A percentile compares a stretch with the other conserved stretches of the same genome.
Evolutionary conservation across 306 rosid species (phyloP).

Genomic region (Cajanus cajan): DNA sequence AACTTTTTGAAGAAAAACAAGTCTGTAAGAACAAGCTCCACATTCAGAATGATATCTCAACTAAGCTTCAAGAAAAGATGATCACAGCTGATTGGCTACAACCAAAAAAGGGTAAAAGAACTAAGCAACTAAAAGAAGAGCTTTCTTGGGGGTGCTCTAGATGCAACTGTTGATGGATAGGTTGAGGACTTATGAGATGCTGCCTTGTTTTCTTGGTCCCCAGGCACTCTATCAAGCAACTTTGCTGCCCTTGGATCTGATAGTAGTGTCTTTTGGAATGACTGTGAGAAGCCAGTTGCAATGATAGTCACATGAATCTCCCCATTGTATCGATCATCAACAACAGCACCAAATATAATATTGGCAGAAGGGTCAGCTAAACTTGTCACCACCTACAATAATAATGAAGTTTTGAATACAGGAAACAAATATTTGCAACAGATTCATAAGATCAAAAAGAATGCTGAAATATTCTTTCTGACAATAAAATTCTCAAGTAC

Average conservation of each 20-base stretch:
- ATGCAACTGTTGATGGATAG: slow-evolving; percentile 44
- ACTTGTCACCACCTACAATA: slow-evolving; percentile 83
- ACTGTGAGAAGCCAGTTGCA: slow-evolving; percentile 93
- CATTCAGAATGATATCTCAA: slow-evolving; percentile 12
- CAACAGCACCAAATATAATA: slow-evolving; percentile 92
- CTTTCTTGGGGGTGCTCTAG: slow-evolving; percentile 60
- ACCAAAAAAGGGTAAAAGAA: neutral
- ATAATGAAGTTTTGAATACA: neutral
- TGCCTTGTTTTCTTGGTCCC: slow-evolving; percentile 60
- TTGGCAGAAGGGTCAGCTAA: slow-evolving; percentile 97
- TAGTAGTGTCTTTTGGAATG: slow-evolving; percentile 81
- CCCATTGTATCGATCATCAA: slow-evolving; percentile 87
- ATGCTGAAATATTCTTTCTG: neutral
- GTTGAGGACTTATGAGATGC: slow-evolving; percentile 42
- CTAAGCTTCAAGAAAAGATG: slow-evolving; percentile 29
- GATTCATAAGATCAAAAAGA: slow-evolving; percentile 15
- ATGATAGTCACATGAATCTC: slow-evolving; percentile 92
- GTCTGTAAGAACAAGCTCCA: neutral
- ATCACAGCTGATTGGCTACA: slow-evolving; percentile 25
- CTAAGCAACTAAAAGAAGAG: slow-evolving; percentile 61
- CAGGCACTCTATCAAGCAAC: slow-evolving; percentile 51
- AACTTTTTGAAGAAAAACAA: neutral
- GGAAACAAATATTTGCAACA: neutral
- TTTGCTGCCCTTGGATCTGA: slow-evolving; percentile 88
- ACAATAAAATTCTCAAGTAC: slow-evolving; percentile 37